A percentile compares a stretch with the other conserved stretches of the same genome.
Conservation (phyloP, 768 basidiomycete genomes). For the Kwoniella mangroviensis region DNA sequence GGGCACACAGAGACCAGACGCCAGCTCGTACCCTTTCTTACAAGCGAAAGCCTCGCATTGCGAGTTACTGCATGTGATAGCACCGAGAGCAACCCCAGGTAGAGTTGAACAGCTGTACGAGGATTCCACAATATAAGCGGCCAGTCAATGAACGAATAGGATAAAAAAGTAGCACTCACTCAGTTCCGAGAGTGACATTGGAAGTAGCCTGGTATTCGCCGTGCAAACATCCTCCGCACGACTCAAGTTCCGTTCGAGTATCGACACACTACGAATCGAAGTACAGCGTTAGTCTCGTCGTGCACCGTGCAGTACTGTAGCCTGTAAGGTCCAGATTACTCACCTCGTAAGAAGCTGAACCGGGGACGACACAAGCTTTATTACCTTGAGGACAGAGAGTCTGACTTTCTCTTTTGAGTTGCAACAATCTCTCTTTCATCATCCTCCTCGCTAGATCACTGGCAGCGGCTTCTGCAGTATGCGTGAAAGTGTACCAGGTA, state of each 20-base stretch:
- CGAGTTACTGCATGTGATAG: slow-evolving; percentile 21
- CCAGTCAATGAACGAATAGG: neutral
- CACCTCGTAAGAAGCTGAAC: slow-evolving; percentile 17
- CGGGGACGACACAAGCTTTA: slow-evolving; percentile 9
- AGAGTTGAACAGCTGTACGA: neutral
- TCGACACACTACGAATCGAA: slow-evolving; percentile 9
- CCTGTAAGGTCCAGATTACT: too few relatives aligned
- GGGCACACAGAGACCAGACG: slow-evolving; percentile 15
- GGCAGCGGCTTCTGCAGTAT: slow-evolving; percentile 9
- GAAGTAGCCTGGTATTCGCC: slow-evolving; percentile 3
- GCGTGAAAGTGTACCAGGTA: slow-evolving; percentile 16
- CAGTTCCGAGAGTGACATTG: slow-evolving; percentile 9
- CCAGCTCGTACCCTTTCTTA: slow-evolving; percentile 26
- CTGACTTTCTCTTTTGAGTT: slow-evolving; percentile 1
- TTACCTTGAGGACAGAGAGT: slow-evolving; percentile 14
- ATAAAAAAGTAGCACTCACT: slow-evolving; percentile 8
- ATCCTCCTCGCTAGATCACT: slow-evolving; percentile 18
- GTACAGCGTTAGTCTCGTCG: neutral
- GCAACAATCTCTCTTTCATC: neutral
- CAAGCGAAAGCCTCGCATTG: slow-evolving; percentile 28
- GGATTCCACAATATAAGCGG: neutral
- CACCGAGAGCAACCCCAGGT: slow-evolving; percentile 25
- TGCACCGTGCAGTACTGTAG: too few relatives aligned
- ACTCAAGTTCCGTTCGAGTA: slow-evolving; percentile 9
- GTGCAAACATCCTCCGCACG: slow-evolving; percentile 16